phyloP scores from a whole-genome alignment of 352 stramenopile genomes.

The Saprolegnia diclina region DNA sequence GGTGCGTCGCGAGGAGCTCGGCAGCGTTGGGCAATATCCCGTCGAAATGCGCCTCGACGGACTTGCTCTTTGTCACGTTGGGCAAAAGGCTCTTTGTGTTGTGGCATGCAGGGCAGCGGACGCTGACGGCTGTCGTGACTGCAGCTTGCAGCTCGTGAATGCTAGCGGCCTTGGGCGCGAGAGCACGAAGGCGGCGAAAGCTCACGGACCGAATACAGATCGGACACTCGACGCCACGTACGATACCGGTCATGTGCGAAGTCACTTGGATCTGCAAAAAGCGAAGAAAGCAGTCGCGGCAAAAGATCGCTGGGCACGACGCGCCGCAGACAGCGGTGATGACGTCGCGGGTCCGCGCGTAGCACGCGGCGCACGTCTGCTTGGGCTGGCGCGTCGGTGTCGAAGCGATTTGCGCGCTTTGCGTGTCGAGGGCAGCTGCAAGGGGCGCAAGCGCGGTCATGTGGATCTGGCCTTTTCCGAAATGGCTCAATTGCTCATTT shows the following conservation, averaged over 20 bases:
- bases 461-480: too few relatives aligned
- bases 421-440: too few relatives aligned
- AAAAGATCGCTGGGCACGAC: too few relatives aligned
- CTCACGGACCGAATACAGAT: background rate
- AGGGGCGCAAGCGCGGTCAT: too few relatives aligned
- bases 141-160: background rate
- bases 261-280: too few relatives aligned
- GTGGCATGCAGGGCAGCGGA: conserved; percentile 20
- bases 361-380: too few relatives aligned
- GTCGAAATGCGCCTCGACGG: background rate
- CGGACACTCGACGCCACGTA: background rate
- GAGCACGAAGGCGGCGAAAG: background rate
- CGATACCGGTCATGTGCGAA: background rate
- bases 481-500: too few relatives aligned
- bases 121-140: background rate
- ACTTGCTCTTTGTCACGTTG: background rate
- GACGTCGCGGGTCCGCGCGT: too few relatives aligned
- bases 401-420: too few relatives aligned
- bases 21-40: background rate
- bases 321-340: too few relatives aligned
- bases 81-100: background rate
- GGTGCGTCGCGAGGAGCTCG: background rate
- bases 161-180: background rate
- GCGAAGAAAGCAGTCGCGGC: too few relatives aligned
- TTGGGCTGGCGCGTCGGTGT: too few relatives aligned